Evolutionary conservation across 2,329 filamentous ascomycete species (phyloP).

Genomic region (Ilyonectria robusta): DNA sequence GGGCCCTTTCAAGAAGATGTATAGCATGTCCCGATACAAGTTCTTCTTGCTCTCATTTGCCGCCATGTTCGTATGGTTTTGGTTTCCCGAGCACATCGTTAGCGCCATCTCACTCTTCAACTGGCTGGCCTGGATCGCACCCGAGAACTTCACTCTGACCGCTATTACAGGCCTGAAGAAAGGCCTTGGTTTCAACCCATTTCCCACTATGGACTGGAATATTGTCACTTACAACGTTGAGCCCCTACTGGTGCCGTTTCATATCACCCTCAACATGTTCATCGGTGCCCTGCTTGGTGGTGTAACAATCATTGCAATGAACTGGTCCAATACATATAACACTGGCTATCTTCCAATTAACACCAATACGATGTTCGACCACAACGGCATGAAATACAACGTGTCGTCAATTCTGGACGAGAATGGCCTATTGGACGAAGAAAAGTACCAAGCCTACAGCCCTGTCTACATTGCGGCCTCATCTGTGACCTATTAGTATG

Average conservation of each 20-base stretch:
- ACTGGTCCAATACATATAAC: constrained; percentile 60
- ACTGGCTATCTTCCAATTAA: constrained; percentile 65
- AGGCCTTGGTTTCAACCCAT: constrained; percentile 63
- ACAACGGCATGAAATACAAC: constrained; percentile 58
- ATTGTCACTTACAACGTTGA: constrained; percentile 39
- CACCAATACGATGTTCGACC: constrained; percentile 61
- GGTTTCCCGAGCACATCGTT: constrained; percentile 42
- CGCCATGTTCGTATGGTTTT: constrained; percentile 44
- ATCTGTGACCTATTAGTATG: constrained; percentile 39
- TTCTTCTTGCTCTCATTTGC: constrained; percentile 39
- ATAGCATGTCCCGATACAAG: constrained; percentile 39
- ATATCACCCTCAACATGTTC: constrained; percentile 55
- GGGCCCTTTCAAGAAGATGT: constrained; percentile 37
- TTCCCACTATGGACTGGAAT: constrained; percentile 67
- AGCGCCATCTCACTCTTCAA: constrained; percentile 57
- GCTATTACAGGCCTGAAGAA: constrained; percentile 59
- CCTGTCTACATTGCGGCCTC: constrained; percentile 50
- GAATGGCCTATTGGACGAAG: constrained; percentile 50
- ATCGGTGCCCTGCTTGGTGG: constrained; percentile 54
- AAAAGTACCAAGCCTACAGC: constrained; percentile 54
- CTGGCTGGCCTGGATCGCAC: constrained; percentile 70
- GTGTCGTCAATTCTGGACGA: constrained; percentile 60
- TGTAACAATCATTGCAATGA: constrained; percentile 58
- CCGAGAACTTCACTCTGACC: constrained; percentile 57
- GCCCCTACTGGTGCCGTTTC: constrained; percentile 54